Percentiles rank a stretch among this genome's conserved stretches.
These are phyloP conservation scores for Lagenidium sp. DNA, from an alignment of 352 stramenopile species.

Conservation along the genomic window DNA sequence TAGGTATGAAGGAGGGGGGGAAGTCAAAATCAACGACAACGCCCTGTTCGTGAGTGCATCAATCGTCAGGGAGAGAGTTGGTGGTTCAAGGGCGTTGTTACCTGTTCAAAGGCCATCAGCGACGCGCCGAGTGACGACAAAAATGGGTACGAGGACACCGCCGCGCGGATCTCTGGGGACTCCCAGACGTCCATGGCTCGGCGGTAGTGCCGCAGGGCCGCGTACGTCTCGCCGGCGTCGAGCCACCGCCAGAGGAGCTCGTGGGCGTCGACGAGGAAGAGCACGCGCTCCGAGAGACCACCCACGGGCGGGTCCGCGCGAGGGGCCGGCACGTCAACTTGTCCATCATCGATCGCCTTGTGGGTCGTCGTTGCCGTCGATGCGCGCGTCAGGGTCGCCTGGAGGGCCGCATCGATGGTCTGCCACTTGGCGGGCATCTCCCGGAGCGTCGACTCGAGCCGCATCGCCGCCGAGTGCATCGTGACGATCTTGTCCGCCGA, in stretches of 20 bases:
- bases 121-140: constrained; percentile 55
- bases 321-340: not conserved
- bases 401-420: constrained; percentile 9
- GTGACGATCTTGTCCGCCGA: constrained; percentile 90
- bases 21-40: not conserved
- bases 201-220: constrained; percentile 40
- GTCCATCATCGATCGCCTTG: not conserved
- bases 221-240: constrained; percentile 47
- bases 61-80: no score
- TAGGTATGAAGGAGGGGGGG: constrained; percentile 11
- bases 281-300: constrained; percentile 22
- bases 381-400: not conserved
- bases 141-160: constrained; percentile 40
- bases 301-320: not conserved
- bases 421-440: constrained; percentile 83
- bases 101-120: constrained; percentile 50
- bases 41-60: no score
- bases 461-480: constrained; percentile 85
- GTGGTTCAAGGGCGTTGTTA: no score
- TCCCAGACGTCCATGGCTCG: constrained; percentile 22
- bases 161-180: constrained; percentile 6
- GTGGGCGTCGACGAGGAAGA: constrained; percentile 40
- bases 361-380: constrained; percentile 1
- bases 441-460: constrained; percentile 70
- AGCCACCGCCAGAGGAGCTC: constrained; percentile 67